Conservation (phyloP, 352 stramenopile genomes). For the Globisporangium paroecandrum region DNA sequence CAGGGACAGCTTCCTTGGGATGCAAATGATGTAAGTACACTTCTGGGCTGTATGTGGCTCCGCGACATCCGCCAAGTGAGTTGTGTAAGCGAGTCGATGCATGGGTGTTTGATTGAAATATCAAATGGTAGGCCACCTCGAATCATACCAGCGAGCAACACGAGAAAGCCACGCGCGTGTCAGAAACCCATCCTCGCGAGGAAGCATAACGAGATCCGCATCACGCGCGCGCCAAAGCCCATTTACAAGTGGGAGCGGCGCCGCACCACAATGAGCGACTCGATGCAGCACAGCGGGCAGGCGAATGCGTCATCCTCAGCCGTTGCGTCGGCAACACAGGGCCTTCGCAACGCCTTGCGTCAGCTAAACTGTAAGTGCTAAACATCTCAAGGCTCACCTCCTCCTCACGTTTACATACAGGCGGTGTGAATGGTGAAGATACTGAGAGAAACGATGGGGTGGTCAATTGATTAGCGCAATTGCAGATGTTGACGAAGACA, state of each 20-base stretch:
- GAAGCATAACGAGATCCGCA: conserved; percentile 34
- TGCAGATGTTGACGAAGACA: conserved; percentile 33
- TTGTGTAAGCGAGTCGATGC: no score
- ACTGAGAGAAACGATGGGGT: background rate
- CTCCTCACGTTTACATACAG: no score
- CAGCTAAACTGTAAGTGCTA: background rate
- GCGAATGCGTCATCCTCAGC: background rate
- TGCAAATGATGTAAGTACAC: background rate
- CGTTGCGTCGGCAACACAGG: background rate
- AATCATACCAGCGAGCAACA: background rate
- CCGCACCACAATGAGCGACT: conserved; percentile 5
- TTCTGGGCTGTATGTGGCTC: background rate
- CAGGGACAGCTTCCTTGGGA: conserved; percentile 6
- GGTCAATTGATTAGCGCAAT: background rate
- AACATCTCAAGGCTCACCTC: background rate
- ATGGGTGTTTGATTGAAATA: background rate
- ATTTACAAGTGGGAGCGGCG: conserved; percentile 61
- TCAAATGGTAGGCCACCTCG: conserved; percentile 1
- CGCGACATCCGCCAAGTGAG: no score
- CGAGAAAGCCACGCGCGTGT: conserved; percentile 19
- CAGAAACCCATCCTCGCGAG: conserved; percentile 20
- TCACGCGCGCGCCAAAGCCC: conserved; percentile 36
- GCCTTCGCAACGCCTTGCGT: conserved; percentile 1
- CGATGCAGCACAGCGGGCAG: background rate
- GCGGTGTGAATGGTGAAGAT: no score